Evolutionary conservation across 345 rosid species (phyloP), one percentile per base, ranked within the genome.

Genomic region (Crucihimalaya himalaica): DNA sequence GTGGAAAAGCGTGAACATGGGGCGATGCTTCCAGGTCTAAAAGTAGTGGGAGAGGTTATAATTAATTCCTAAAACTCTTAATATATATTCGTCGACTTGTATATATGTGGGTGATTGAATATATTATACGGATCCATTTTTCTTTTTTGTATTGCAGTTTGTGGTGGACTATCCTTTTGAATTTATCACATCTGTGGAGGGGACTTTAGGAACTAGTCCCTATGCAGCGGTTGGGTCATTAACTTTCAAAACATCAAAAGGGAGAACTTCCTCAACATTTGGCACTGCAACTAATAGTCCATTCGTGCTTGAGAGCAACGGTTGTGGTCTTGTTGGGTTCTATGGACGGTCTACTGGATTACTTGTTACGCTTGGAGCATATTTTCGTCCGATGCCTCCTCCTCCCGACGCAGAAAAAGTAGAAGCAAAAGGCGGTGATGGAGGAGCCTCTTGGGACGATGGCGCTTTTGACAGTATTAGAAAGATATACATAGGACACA

Each of bases 191-290:
- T 16, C 35, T 9, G 73, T 75, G 15, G 68, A 57, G 37, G 54
- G 54, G 25, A 48, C 27, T n/a, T n/a, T n/a, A n/a, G n/a, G n/a
- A n/a, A n/a, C n/a, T n/a, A n/a, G n/a, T n/a, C n/a, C n/a, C n/a
- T n/a, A n/a, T n/a, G n/a, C n/a, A n/a, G n/a, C n/a, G n/a, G n/a
- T n/a, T n/a, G n/a, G n/a, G n/a, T n/a, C n/a, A n/a, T n/a, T n/a
- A n/a, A n/a, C n/a, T 4, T 61, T 76, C 51, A 72, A 63, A 57
- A 74, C 78, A 46, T 74, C 78, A 1, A 65, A 65, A 65, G 72
- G 78, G 5, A 73, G 77, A 47, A 46, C 12, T 27, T 29, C 12
- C 15, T 29, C 39, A 0, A 65, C 40, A 19, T 65, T 21, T 55
- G 78, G 78, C 19, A 23, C 5, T 1, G 63, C 40, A 20, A 15